Conservation (phyloP, 1,139 yeast species). For the Blastobotrys aristatus region DNA sequence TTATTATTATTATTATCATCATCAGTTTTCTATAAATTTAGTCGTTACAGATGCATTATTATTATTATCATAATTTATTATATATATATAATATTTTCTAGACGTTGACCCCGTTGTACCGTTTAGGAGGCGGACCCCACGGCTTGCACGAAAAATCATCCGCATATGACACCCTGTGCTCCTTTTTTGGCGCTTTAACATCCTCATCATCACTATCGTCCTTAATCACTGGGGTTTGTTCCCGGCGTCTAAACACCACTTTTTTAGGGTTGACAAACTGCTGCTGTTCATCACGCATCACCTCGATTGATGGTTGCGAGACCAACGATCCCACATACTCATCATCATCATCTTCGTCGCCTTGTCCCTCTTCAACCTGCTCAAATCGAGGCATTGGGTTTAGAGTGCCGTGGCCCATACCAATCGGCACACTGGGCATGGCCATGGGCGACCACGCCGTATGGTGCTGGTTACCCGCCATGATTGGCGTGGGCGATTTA, state of each 20-base stretch:
- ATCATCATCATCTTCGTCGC: conserved; percentile 4
- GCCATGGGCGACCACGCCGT: not conserved
- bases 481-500: not conserved
- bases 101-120: conserved; percentile 28
- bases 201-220: conserved; percentile 13
- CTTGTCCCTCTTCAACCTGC: not conserved
- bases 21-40: too few species aligned
- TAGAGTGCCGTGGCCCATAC: not conserved
- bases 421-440: conserved; percentile 8
- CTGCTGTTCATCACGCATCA: conserved; percentile 11
- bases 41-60: too few species aligned
- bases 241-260: conserved; percentile 20
- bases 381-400: conserved; percentile 5
- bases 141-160: conserved; percentile 31
- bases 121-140: conserved; percentile 31
- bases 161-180: conserved; percentile 14
- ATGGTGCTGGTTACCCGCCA: not conserved
- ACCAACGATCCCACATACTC: not conserved
- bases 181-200: conserved; percentile 7
- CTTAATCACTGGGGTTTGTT: conserved; percentile 15
- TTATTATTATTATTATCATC: too few species aligned
- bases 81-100: conserved; percentile 6
- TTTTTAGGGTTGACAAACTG: conserved; percentile 20
- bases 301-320: conserved; percentile 6
- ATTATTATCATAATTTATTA: not conserved